phyloP scores from a whole-genome alignment of 2,329 filamentous ascomycete genomes.

The Aspergillus piperis region DNA sequence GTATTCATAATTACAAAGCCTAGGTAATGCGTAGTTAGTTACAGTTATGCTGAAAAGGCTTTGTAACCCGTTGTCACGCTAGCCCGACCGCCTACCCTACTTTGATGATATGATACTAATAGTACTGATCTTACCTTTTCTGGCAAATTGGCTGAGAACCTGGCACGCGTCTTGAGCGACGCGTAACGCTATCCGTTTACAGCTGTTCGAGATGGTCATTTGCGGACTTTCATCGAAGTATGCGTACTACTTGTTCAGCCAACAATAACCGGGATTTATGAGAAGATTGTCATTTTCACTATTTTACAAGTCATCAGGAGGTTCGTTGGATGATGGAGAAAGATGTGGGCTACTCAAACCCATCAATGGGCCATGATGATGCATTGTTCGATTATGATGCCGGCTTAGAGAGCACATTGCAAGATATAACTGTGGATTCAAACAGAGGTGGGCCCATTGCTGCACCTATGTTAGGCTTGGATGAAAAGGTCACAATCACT shows the following conservation, averaged over 20 bases:
- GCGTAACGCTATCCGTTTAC: background rate
- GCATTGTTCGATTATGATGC: conserved; percentile 77
- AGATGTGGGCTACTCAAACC: conserved; percentile 15
- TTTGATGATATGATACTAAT: background rate
- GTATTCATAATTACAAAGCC: conserved; percentile 3
- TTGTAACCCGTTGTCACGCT: background rate
- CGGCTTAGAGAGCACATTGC: conserved; percentile 54
- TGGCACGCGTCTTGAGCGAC: background rate
- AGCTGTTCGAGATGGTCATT: background rate
- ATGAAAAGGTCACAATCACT: conserved; percentile 79
- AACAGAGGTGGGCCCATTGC: conserved; percentile 35
- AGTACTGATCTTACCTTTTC: background rate
- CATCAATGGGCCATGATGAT: conserved; percentile 55
- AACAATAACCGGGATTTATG: background rate
- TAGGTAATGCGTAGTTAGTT: background rate
- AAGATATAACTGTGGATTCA: conserved; percentile 36
- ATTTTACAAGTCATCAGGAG: background rate
- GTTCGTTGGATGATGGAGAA: conserved; percentile 10
- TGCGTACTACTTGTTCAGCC: background rate
- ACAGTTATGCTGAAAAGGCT: background rate
- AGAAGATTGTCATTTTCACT: background rate
- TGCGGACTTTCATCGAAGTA: background rate
- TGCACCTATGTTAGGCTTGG: conserved; percentile 69
- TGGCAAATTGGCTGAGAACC: background rate
- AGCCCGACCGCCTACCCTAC: background rate